Percentiles rank a stretch among this genome's conserved stretches.
Evolutionary conservation across 768 basidiomycete genomes (phyloP).

Genomic region (Sarcodon sp.): DNA sequence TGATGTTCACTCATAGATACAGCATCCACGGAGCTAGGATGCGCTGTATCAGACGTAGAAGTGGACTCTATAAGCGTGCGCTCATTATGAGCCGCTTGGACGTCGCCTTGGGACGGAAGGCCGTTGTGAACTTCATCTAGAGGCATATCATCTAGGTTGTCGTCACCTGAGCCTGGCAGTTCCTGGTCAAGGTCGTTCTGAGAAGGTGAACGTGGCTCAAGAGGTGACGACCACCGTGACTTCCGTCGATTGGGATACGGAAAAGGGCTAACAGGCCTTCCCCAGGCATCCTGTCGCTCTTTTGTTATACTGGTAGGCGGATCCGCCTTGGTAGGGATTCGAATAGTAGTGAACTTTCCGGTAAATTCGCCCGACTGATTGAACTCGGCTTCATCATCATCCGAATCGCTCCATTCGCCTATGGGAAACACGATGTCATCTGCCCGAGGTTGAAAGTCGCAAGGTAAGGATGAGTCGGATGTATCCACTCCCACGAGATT

Average conservation of each 20-base stretch:
- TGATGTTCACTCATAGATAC: too few species aligned
- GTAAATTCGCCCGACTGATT: conserved; percentile 46
- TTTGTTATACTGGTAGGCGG: conserved; percentile 47
- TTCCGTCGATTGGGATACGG: conserved; percentile 16
- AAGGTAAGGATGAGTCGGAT: neutral
- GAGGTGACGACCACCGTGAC: neutral
- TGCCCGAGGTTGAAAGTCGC: neutral
- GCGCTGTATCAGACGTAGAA: neutral
- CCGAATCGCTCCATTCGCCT: conserved; percentile 10
- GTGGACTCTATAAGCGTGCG: neutral
- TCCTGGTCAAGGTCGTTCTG: too few species aligned
- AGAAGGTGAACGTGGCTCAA: neutral
- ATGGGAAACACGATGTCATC: neutral
- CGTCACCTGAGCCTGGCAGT: too few species aligned
- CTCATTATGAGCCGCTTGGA: too few species aligned
- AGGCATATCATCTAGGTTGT: too few species aligned
- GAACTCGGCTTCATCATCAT: conserved; percentile 14
- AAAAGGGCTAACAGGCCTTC: conserved; percentile 58
- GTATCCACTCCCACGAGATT: too few species aligned
- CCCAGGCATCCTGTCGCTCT: conserved; percentile 44
- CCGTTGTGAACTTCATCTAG: too few species aligned
- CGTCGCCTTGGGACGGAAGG: too few species aligned
- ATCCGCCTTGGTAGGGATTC: conserved; percentile 49
- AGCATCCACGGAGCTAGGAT: too few species aligned
- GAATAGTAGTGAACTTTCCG: conserved; percentile 43